Conservation (phyloP, 768 basidiomycete species). For the Collybiopsis confluens region DNA sequence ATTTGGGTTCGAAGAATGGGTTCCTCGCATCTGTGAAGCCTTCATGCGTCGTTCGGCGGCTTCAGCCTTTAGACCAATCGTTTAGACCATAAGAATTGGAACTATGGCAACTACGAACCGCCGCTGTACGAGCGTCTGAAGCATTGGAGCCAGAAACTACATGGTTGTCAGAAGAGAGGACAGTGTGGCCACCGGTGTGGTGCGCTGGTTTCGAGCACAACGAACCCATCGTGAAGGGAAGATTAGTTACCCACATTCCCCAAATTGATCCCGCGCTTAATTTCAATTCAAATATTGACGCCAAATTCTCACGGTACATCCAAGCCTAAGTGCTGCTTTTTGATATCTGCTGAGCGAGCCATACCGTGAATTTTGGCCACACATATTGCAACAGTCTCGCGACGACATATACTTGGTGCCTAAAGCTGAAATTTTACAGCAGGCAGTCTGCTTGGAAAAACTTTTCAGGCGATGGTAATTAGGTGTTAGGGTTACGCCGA, state of each 20-base stretch:
- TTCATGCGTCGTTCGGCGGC: conserved; percentile 59
- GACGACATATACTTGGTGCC: too few relatives aligned
- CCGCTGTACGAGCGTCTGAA: conserved; percentile 47
- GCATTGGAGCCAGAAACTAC: conserved; percentile 24
- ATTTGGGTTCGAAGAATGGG: conserved; percentile 40
- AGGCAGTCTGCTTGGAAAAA: too few relatives aligned
- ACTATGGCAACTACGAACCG: conserved; percentile 16
- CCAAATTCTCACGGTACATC: too few relatives aligned
- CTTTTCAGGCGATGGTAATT: too few relatives aligned
- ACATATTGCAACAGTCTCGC: too few relatives aligned
- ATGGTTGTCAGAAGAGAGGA: conserved; percentile 31
- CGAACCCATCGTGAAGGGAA: conserved; percentile 42
- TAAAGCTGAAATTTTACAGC: too few relatives aligned
- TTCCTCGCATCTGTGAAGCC: conserved; percentile 41
- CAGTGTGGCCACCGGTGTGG: conserved; percentile 44
- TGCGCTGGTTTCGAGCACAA: conserved; percentile 48
- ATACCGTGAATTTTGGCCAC: too few relatives aligned
- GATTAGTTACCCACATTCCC: neutral
- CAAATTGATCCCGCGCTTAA: neutral
- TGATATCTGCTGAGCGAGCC: too few relatives aligned
- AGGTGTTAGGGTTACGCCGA: too few relatives aligned
- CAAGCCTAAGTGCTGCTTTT: too few relatives aligned
- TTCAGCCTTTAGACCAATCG: conserved; percentile 29
- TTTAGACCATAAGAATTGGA: neutral
- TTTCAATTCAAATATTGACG: too few relatives aligned